Conservation (phyloP, 148 eudicot genomes). For the Tetragonia tetragonoides region DNA sequence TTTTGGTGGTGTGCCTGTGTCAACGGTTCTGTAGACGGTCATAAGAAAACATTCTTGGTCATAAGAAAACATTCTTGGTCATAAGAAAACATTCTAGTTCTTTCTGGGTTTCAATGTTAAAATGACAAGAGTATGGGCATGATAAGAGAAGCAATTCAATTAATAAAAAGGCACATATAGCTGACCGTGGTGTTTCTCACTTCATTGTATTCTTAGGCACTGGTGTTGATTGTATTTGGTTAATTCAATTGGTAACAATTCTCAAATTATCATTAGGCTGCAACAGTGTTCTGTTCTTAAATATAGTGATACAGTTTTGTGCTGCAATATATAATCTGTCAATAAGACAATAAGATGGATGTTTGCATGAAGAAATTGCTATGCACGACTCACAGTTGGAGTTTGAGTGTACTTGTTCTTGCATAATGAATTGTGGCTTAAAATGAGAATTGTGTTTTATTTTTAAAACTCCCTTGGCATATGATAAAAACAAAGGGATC, state of each 20-base stretch:
- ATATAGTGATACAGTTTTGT: neutral
- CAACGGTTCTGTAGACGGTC: neutral
- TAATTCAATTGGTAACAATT: neutral
- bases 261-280: neutral
- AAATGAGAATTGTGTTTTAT: conserved; percentile 4
- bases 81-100: neutral
- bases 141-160: neutral
- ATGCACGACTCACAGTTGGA: neutral
- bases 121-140: neutral
- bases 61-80: neutral
- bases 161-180: neutral
- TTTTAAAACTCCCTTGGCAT: neutral
- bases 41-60: neutral
- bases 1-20: neutral
- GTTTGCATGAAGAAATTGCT: neutral
- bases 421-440: neutral
- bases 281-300: neutral
- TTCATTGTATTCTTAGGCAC: neutral
- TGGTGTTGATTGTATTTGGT: neutral
- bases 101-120: neutral
- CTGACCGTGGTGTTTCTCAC: neutral
- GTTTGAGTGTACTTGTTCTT: neutral
- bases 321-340: neutral
- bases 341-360: neutral
- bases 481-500: neutral